Percentiles rank a stretch among this genome's conserved stretches.
These are phyloP conservation scores for Thelonectria blattea DNA, from an alignment of 2,329 filamentous ascomycete species.

Conservation along the genomic window DNA sequence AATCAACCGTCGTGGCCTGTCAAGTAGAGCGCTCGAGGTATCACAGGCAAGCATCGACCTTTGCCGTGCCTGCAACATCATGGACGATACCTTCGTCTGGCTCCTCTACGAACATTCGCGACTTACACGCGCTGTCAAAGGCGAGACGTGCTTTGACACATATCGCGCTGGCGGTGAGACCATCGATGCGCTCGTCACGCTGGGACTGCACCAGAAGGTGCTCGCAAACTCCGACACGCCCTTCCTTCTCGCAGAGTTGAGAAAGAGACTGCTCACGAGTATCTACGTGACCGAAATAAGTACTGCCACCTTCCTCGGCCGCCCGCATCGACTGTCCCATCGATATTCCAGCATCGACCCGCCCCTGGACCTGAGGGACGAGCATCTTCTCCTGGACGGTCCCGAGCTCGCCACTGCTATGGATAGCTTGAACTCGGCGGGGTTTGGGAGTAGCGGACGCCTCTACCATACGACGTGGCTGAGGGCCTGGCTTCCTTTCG, in stretches of 20 bases:
- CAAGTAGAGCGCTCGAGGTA: background rate
- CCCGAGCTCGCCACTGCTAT: background rate
- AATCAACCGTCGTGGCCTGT: background rate
- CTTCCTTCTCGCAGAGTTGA: constrained; percentile 7
- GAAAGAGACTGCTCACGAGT: background rate
- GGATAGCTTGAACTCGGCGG: background rate
- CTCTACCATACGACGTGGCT: constrained; percentile 10
- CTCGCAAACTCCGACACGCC: background rate
- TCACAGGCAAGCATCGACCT: background rate
- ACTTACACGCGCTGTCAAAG: constrained; percentile 2
- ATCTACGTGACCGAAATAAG: constrained; percentile 2
- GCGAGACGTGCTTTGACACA: constrained; percentile 4
- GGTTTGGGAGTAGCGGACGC: background rate
- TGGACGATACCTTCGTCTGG: constrained; percentile 9
- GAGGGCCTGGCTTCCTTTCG: constrained; percentile 8
- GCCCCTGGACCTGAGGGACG: constrained; percentile 2
- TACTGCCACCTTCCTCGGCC: constrained; percentile 6
- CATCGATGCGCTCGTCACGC: background rate
- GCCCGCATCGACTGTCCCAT: constrained; percentile 5
- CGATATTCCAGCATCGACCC: constrained; percentile 1
- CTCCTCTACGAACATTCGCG: background rate
- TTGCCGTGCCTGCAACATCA: background rate
- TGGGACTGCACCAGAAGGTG: background rate
- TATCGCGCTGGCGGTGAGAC: constrained; percentile 6
- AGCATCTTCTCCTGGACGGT: background rate